These are phyloP conservation scores for Ascochyta clinopodiicola DNA, from an alignment of 2,329 filamentous ascomycete genomes.

Conservation along the genomic window DNA sequence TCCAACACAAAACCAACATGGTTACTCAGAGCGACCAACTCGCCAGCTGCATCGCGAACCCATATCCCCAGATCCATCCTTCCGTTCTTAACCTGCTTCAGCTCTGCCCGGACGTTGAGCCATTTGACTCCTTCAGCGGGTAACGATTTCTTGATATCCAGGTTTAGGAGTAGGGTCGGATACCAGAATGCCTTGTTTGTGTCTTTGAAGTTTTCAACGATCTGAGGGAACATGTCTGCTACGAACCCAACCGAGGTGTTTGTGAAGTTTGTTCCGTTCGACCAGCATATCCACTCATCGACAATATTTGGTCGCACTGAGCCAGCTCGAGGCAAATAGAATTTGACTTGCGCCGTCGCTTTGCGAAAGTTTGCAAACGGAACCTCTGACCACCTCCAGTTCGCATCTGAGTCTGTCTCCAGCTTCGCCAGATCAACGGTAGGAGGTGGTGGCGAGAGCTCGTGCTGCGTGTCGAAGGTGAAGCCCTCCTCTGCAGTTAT, in stretches of 20 bases:
- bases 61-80: constrained; percentile 76
- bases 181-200: constrained; percentile 66
- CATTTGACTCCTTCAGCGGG: constrained; percentile 74
- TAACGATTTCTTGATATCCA: constrained; percentile 78
- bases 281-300: constrained; percentile 73
- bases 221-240: constrained; percentile 71
- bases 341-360: constrained; percentile 59
- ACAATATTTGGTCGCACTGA: constrained; percentile 51
- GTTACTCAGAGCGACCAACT: constrained; percentile 71
- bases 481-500: constrained; percentile 65
- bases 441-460: constrained; percentile 55
- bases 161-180: constrained; percentile 74
- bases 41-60: constrained; percentile 67
- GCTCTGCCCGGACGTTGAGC: constrained; percentile 69
- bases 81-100: constrained; percentile 73
- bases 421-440: constrained; percentile 54
- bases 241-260: constrained; percentile 70
- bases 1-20: constrained; percentile 71
- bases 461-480: constrained; percentile 62
- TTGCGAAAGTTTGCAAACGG: constrained; percentile 56
- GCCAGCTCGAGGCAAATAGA: constrained; percentile 59
- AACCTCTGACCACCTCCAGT: constrained; percentile 57
- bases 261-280: constrained; percentile 67
- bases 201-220: constrained; percentile 60
- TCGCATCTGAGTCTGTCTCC: constrained; percentile 51